These are phyloP conservation scores for Candida vaughaniae DNA, from an alignment of 805 yeast genomes.

Conservation along the genomic window DNA sequence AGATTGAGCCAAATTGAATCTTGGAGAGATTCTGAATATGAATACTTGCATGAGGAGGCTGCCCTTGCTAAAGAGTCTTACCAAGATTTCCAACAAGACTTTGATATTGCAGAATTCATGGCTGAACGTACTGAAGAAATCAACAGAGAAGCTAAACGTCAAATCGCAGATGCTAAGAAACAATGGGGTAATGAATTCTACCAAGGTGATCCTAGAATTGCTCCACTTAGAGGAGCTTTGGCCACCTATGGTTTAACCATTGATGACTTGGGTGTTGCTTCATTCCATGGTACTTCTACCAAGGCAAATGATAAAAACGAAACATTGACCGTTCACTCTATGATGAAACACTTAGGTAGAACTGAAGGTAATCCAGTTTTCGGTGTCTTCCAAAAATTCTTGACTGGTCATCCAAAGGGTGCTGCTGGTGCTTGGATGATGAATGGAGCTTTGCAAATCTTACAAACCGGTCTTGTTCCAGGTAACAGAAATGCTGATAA, in stretches of 20 bases:
- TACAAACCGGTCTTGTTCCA: constrained; percentile 91
- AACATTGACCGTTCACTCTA: constrained; percentile 82
- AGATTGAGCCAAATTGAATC: constrained; percentile 74
- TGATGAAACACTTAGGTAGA: constrained; percentile 96
- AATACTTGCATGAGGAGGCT: constrained; percentile 69
- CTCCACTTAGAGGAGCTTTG: constrained; percentile 95
- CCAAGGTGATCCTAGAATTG: constrained; percentile 86
- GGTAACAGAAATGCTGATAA: constrained; percentile 99
- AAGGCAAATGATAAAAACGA: constrained; percentile 99
- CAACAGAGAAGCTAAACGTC: constrained; percentile 78
- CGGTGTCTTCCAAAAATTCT: constrained; percentile 98
- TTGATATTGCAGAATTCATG: constrained; percentile 50
- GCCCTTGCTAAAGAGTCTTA: constrained; percentile 51
- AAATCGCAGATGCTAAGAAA: constrained; percentile 82
- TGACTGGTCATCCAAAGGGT: constrained; percentile 99
- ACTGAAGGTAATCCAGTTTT: constrained; percentile 95
- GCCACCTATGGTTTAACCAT: constrained; percentile 90
- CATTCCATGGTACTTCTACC: constrained; percentile 99
- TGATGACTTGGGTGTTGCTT: constrained; percentile 94
- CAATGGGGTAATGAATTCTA: constrained; percentile 97
- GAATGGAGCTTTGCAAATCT: constrained; percentile 94
- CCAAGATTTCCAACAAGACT: constrained; percentile 51
- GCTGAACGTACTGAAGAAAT: constrained; percentile 87
- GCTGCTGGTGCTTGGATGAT: constrained; percentile 99
- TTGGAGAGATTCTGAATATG: constrained; percentile 85